A percentile compares a stretch with the other conserved stretches of the same genome.
phyloP scores from a whole-genome alignment of 495 filamentous ascomycete species.

The Saxophila tyrrhenica region DNA sequence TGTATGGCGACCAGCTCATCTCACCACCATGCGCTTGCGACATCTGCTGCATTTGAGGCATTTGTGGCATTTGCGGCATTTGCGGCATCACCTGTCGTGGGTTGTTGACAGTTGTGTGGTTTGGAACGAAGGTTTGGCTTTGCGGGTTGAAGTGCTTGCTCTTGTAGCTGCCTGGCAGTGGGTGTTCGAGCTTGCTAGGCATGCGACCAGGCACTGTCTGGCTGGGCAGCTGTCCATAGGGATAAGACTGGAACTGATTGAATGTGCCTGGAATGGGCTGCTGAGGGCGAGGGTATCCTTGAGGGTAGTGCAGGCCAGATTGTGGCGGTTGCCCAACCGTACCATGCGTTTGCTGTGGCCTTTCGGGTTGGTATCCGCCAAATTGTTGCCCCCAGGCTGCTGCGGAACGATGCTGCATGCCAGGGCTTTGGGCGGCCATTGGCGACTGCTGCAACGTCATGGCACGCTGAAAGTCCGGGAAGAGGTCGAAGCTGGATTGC shows the following conservation, averaged over 20 bases:
- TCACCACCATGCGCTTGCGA: not conserved
- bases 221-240: slow-evolving; percentile 64
- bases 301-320: slow-evolving; percentile 13
- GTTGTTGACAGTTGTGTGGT: slow-evolving; percentile 20
- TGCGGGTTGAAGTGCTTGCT: slow-evolving; percentile 85
- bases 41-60: not conserved
- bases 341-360: slow-evolving; percentile 22
- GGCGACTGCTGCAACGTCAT: slow-evolving; percentile 24
- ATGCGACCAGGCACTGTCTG: slow-evolving; percentile 54
- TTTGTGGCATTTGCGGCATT: slow-evolving; percentile 1
- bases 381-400: slow-evolving; percentile 20
- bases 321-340: slow-evolving; percentile 9
- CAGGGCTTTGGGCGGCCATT: slow-evolving; percentile 16
- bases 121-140: slow-evolving; percentile 79
- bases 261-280: slow-evolving; percentile 24
- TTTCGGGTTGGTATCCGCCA: slow-evolving; percentile 16
- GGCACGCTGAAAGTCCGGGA: slow-evolving; percentile 26
- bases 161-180: slow-evolving; percentile 70
- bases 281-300: not conserved
- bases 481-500: slow-evolving; percentile 23
- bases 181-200: slow-evolving; percentile 46
- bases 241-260: slow-evolving; percentile 46
- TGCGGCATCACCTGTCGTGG: slow-evolving; percentile 20
- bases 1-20: no score
- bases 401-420: slow-evolving; percentile 22